Evolutionary conservation across 768 basidiomycete genomes (phyloP).

Genomic region (Trametes cubensis): DNA sequence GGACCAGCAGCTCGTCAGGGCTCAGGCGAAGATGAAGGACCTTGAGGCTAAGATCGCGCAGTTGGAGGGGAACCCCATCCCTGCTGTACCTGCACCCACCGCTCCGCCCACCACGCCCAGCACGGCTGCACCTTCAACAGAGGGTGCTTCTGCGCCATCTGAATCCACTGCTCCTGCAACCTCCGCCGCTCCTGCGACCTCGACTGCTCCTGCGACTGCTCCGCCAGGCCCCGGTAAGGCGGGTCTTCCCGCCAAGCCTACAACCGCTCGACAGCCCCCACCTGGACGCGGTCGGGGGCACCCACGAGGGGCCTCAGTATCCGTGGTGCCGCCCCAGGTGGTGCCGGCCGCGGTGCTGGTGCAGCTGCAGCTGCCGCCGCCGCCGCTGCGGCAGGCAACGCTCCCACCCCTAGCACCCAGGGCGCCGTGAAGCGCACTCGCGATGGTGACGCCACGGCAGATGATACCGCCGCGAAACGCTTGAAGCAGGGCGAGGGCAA

Average conservation of each 20-base stretch:
- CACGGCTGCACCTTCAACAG: not conserved
- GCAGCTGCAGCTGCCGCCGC: constrained; percentile 29
- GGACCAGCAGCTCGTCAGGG: constrained; percentile 65
- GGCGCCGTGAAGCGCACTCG: constrained; percentile 55
- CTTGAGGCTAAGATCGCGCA: constrained; percentile 65
- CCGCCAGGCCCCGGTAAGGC: constrained; percentile 33
- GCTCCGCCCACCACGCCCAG: constrained; percentile 15
- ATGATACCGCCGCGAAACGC: constrained; percentile 68
- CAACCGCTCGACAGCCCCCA: constrained; percentile 38
- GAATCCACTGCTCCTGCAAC: constrained; percentile 18
- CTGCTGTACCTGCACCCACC: constrained; percentile 33
- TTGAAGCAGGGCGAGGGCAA: constrained; percentile 55
- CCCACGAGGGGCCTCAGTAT: constrained; percentile 31
- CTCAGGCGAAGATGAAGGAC: constrained; percentile 66
- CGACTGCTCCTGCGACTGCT: constrained; percentile 30
- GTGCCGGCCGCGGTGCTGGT: constrained; percentile 34
- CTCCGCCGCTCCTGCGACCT: constrained; percentile 29
- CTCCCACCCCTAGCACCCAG: constrained; percentile 46
- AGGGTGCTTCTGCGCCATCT: constrained; percentile 18
- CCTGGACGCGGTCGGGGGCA: constrained; percentile 34
- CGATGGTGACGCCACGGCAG: constrained; percentile 47
- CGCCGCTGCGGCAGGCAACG: constrained; percentile 33
- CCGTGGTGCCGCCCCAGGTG: constrained; percentile 33
- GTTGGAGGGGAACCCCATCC: constrained; percentile 53
- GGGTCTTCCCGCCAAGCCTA: constrained; percentile 29